Base-by-base conservation (phyloP, 805 yeast species). In the Starmerella riodocensis region DNA sequence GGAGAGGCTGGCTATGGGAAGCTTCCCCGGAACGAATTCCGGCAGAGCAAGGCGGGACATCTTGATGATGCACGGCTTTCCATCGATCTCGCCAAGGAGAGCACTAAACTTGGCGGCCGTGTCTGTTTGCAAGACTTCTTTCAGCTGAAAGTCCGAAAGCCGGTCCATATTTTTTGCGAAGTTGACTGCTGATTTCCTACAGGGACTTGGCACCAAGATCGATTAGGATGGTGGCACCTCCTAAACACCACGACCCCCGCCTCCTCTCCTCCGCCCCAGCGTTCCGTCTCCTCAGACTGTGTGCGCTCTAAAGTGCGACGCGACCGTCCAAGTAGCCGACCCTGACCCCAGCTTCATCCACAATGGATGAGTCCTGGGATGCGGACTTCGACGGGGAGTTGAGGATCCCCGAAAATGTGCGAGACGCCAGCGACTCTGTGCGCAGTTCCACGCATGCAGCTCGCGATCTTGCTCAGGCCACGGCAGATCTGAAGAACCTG, bases 71-170 rank as follows among this genome's bases (percentile, higher is more conserved):
- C 95, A 94, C 29, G 68, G 61, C 39, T 74, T 37, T 1, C 52
- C 63, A 11, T 71, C 69, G 12, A 88, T 79, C 1, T 56, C 49
- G 0, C 98, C 98, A 12, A 84, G 61, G 2, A 85, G 48, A 0
- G 71, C 76, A n/a, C 77, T 55, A 0, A 67, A 59, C 53, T 88
- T 91, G 5, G 74, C 64, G 49, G 73, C 76, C 1, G 93, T 73
- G 53, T 81, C 78, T 4, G 39, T 31, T 20, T 62, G 61, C 26
- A 83, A 66, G 1, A 73, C 56, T 47, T 65, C 63, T 1, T 49
- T 56, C 49, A 64, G 71, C 33, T 61, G 47, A 54, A 81, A 80
- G 21, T 52, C 51, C 6, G 53, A 42, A 14, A 52, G 38, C 11
- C 41, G 27, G 19, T 46, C 52, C 51, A 46, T 50, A 2, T 7